Evolutionary conservation across 192 early-diverging fungal species (phyloP), one percentile per base, ranked within the genome.

Genomic region (Podila epicladia): DNA sequence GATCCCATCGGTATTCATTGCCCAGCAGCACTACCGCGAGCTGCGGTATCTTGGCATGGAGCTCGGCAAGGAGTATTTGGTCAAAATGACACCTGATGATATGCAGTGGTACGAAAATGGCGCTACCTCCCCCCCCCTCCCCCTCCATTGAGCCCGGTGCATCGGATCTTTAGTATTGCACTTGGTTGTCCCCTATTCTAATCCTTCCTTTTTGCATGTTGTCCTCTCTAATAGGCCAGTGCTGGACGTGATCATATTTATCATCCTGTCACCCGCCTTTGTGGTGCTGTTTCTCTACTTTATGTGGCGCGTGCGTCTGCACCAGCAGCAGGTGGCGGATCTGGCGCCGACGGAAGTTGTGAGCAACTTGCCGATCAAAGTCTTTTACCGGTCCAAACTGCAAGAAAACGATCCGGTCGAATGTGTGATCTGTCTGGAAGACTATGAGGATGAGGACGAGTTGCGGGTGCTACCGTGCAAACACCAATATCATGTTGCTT

Each of bases 371-470:
- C 94, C 95, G 1, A 84, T 87, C 19, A 93, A 90, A 48, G 87
- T 87, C n/a, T 96, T 91, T 65, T 87, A 84, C 74, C 62, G 64
- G 35, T 69, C 90, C 65, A 92, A 92, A 64, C 83, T 85, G 48
- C 83, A 87, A 50, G 93, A 93, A 32, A 90, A 91, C 75, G 95
- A 95, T 33, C 95, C 91, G 11, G 87, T 90, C 5, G 91, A 91
- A 48, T 99, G 97, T 82, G 90, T 93, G 7, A 97, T 99, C 31
- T 99, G 97, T 84, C 83, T 99, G 67, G 97, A 98, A 11, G 95
- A 97, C 62, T 98, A 93, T 86, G 82, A 86, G 19, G 90, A 93
- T 69, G 94, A 92, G 24, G 93, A 95, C 20, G 87, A 92, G 70
- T 74, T 97, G 26, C 82, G 96, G 15, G 87, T 93, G 12, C 82